Conservation (phyloP, 352 stramenopile species). For the Phytopythium sindhum region DNA sequence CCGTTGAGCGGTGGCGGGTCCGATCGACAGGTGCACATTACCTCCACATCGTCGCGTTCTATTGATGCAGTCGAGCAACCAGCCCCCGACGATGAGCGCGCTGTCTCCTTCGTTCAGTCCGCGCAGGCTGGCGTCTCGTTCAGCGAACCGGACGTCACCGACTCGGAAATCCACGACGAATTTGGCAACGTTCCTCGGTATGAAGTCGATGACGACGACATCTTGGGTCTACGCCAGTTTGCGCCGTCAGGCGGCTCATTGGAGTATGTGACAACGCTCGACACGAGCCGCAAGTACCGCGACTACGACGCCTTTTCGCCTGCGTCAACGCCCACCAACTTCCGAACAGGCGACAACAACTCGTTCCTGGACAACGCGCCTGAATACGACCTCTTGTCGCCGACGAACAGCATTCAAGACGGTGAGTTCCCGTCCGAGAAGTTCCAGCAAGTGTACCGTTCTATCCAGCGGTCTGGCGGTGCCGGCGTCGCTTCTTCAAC, state of each 20-base stretch:
- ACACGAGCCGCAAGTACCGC: constrained; percentile 36
- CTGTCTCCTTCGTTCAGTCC: constrained; percentile 16
- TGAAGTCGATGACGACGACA: constrained; percentile 25
- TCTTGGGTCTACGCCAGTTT: constrained; percentile 32
- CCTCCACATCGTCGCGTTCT: constrained; percentile 6
- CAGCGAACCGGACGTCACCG: constrained; percentile 20
- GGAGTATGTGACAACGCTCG: constrained; percentile 26
- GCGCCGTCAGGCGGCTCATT: constrained; percentile 26
- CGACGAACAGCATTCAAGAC: constrained; percentile 52
- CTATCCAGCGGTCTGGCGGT: constrained; percentile 43
- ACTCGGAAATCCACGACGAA: constrained; percentile 30
- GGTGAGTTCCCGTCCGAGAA: constrained; percentile 65
- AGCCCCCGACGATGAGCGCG: constrained; percentile 13
- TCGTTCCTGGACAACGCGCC: constrained; percentile 27
- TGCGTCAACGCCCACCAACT: constrained; percentile 27
- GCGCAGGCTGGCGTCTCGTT: constrained; percentile 24
- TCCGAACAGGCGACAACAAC: constrained; percentile 12
- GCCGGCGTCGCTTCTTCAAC: constrained; percentile 9
- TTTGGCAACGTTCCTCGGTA: constrained; percentile 31
- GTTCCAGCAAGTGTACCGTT: constrained; percentile 72
- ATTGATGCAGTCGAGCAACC: constrained; percentile 14
- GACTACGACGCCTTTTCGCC: constrained; percentile 54
- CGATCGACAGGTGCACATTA: constrained; percentile 16
- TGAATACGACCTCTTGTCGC: constrained; percentile 51
- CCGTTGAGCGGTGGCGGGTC: constrained; percentile 3